phyloP scores from a whole-genome alignment of 805 yeast species.

The Candida ortonii region DNA sequence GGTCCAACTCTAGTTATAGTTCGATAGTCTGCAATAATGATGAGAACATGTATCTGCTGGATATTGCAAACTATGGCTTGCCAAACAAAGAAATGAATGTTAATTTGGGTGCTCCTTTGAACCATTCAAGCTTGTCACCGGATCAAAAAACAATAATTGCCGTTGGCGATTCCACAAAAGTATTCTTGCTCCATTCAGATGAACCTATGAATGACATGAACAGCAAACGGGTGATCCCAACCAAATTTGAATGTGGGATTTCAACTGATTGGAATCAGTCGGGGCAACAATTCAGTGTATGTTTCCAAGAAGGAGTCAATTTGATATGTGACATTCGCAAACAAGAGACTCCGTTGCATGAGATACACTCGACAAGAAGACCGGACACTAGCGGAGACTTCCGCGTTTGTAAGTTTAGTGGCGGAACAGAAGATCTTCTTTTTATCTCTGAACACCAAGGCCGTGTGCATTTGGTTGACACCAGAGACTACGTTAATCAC shows the following conservation, averaged over 20 bases:
- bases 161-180: constrained; percentile 74
- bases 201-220: constrained; percentile 28
- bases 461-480: constrained; percentile 79
- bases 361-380: constrained; percentile 62
- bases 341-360: constrained; percentile 48
- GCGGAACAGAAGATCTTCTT: constrained; percentile 71
- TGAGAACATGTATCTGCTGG: constrained; percentile 61
- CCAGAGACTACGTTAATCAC: constrained; percentile 68
- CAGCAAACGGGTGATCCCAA: constrained; percentile 37
- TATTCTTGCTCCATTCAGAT: constrained; percentile 54
- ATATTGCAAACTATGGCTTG: constrained; percentile 47
- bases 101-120: constrained; percentile 62
- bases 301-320: constrained; percentile 84
- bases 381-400: constrained; percentile 41
- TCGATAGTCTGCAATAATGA: constrained; percentile 85
- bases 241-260: constrained; percentile 75
- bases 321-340: constrained; percentile 75
- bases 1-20: constrained; percentile 43
- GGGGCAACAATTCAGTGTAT: constrained; percentile 69
- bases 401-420: constrained; percentile 49
- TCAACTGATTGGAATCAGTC: constrained; percentile 78
- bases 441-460: constrained; percentile 83
- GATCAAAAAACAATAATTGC: constrained; percentile 56
- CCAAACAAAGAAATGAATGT: constrained; percentile 32
- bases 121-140: constrained; percentile 69